Conservation (phyloP, 768 basidiomycete species). For the Pholiota conissans region DNA sequence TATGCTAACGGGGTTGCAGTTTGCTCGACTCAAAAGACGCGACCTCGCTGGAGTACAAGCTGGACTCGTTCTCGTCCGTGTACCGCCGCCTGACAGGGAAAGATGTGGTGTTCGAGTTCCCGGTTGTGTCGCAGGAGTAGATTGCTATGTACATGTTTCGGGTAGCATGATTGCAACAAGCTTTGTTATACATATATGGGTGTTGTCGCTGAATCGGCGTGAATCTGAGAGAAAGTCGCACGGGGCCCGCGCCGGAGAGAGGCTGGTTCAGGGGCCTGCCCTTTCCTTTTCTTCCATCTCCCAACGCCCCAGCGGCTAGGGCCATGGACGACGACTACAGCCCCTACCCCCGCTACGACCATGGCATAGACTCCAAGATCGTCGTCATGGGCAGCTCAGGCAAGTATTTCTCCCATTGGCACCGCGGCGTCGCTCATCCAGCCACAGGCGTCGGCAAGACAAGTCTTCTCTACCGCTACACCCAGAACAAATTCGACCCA, state of each 20-base stretch:
- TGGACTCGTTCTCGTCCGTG: constrained; percentile 98
- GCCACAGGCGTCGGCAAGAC: constrained; percentile 86
- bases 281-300: constrained; percentile 25
- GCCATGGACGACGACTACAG: constrained; percentile 59
- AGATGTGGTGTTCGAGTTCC: constrained; percentile 95
- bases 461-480: constrained; percentile 86
- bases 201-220: constrained; percentile 5
- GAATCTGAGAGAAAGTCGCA: constrained; percentile 27
- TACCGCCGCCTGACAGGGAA: constrained; percentile 96
- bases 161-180: constrained; percentile 1
- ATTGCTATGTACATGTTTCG: constrained; percentile 21
- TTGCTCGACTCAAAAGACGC: constrained; percentile 98
- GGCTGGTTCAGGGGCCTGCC: constrained; percentile 28
- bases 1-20: constrained; percentile 40
- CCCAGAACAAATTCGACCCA: constrained; percentile 87
- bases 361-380: constrained; percentile 91
- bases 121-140: constrained; percentile 73
- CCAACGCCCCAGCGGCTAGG: constrained; percentile 50
- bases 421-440: constrained; percentile 4
- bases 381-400: constrained; percentile 88
- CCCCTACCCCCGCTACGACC: constrained; percentile 74
- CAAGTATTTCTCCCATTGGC: constrained; percentile 14
- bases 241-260: constrained; percentile 31
- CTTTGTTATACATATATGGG: constrained; percentile 1
- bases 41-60: constrained; percentile 98